Conservation (phyloP, 75 land plant genomes). For the Azolla pinnata region DNA sequence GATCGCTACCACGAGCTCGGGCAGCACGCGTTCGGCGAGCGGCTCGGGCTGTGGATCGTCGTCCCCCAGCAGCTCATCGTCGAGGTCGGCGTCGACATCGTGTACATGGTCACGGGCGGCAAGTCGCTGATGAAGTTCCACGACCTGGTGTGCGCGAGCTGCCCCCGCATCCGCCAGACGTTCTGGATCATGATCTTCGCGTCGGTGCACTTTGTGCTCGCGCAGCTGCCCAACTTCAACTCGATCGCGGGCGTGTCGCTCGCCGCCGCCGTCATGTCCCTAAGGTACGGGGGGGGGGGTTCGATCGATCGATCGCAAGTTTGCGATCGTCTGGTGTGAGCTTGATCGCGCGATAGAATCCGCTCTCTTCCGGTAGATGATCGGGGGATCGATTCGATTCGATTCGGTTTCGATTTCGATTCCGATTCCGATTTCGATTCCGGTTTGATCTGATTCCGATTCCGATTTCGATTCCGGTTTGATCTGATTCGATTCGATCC, state of each 20-base stretch:
- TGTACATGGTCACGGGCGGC: conserved; percentile 80
- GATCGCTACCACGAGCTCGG: conserved; percentile 63
- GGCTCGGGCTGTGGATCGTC: conserved; percentile 58
- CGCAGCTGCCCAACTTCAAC: conserved; percentile 62
- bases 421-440: too few relatives aligned
- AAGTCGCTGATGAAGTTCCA: conserved; percentile 44
- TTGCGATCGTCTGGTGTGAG: too few relatives aligned
- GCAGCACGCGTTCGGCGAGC: conserved; percentile 50
- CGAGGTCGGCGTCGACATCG: conserved; percentile 44
- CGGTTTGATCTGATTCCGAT: too few relatives aligned
- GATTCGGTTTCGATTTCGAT: too few relatives aligned
- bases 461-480: too few relatives aligned
- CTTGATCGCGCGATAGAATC: too few relatives aligned
- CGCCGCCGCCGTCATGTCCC: conserved; percentile 60
- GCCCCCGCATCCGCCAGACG: conserved; percentile 21
- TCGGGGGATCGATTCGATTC: too few relatives aligned
- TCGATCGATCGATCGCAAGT: too few relatives aligned
- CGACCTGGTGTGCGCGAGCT: conserved; percentile 17
- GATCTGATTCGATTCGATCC: too few relatives aligned
- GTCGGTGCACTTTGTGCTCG: conserved; percentile 39
- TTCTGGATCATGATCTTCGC: conserved; percentile 61
- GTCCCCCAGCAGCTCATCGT: conserved; percentile 61
- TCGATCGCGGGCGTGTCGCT: conserved; percentile 48
- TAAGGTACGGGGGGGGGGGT: conserved; percentile 28
- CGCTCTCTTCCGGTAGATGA: too few relatives aligned